A percentile compares a stretch with the other conserved stretches of the same genome.
These are phyloP conservation scores for Rhododendron vialii DNA, from an alignment of 148 eudicot genomes.

Conservation along the genomic window DNA sequence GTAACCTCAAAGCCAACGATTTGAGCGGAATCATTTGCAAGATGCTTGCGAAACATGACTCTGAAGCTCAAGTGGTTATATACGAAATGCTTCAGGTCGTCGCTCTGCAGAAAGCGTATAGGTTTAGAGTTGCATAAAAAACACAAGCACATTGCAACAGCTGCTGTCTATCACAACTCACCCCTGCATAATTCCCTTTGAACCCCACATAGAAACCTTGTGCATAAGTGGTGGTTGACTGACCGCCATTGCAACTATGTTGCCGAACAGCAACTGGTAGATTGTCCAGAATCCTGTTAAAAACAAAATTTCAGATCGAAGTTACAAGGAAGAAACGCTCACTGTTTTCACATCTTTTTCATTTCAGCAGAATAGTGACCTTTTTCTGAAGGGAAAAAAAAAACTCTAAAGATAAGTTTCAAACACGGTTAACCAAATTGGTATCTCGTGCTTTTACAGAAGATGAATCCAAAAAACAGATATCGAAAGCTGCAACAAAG, in stretches of 20 bases:
- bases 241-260: constrained; percentile 40
- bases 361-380: not conserved
- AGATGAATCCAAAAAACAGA: too few species aligned
- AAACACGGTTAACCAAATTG: not conserved
- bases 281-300: constrained; percentile 48
- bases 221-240: constrained; percentile 24
- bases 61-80: constrained; percentile 50
- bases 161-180: constrained; percentile 9
- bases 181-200: constrained; percentile 25
- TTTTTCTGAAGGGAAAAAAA: too few species aligned
- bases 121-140: constrained; percentile 1
- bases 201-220: constrained; percentile 48
- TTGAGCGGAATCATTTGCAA: constrained; percentile 43
- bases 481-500: too few species aligned
- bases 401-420: too few species aligned
- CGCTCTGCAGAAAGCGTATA: constrained; percentile 29
- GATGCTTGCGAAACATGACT: constrained; percentile 51
- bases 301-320: not conserved
- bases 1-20: constrained; percentile 60
- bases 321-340: not conserved
- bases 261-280: constrained; percentile 55
- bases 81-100: constrained; percentile 45
- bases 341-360: not conserved
- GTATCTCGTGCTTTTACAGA: not conserved
- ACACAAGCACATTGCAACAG: not conserved